Evolutionary conservation across 2,329 filamentous ascomycete genomes (phyloP).

Genomic region (Aspergillus sp.): DNA sequence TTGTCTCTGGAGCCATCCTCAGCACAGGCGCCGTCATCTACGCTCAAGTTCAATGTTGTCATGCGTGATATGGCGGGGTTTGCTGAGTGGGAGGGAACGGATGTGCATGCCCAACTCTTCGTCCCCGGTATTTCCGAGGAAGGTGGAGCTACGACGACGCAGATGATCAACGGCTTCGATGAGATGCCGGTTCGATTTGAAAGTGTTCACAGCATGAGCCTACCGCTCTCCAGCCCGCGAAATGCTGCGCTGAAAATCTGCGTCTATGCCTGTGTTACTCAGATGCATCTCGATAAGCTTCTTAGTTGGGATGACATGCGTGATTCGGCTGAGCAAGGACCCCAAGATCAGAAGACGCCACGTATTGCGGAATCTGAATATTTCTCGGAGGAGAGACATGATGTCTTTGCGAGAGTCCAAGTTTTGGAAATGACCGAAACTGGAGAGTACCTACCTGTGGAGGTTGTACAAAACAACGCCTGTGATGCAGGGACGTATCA

Average conservation of each 20-base stretch:
- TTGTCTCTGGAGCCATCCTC: constrained; percentile 91
- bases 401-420: constrained; percentile 84
- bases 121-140: constrained; percentile 87
- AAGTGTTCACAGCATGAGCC: constrained; percentile 96
- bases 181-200: constrained; percentile 91
- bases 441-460: constrained; percentile 87
- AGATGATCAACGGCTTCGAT: constrained; percentile 91
- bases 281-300: constrained; percentile 94
- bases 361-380: constrained; percentile 90
- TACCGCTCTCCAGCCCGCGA: constrained; percentile 74
- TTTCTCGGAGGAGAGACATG: constrained; percentile 88
- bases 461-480: constrained; percentile 82
- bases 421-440: constrained; percentile 89
- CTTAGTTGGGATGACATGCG: constrained; percentile 99
- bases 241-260: constrained; percentile 79
- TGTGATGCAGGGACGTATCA: constrained; percentile 90
- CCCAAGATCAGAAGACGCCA: constrained; percentile 60
- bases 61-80: constrained; percentile 97
- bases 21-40: constrained; percentile 85
- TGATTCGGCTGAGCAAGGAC: constrained; percentile 61
- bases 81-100: constrained; percentile 89
- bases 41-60: constrained; percentile 95
- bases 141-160: constrained; percentile 89
- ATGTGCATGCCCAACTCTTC: constrained; percentile 96
- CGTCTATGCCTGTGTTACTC: constrained; percentile 85